These are phyloP conservation scores for Acacia confusa DNA, from an alignment of 306 rosid species.

Conservation along the genomic window DNA sequence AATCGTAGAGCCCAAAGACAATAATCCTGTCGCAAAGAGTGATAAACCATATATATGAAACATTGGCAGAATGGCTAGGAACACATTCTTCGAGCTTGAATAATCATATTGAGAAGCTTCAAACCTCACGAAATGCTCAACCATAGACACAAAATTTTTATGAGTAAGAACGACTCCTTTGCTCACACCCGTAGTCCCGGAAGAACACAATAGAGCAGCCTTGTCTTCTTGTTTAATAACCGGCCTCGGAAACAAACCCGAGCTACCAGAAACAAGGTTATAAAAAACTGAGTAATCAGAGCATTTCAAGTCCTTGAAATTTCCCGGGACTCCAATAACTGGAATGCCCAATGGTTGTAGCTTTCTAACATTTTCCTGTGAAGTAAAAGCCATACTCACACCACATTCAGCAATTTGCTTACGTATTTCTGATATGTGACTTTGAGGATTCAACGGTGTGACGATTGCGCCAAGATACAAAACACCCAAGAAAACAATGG, in stretches of 20 bases:
- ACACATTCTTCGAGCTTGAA: slow-evolving; percentile 52
- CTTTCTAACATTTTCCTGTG: slow-evolving; percentile 37
- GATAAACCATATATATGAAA: slow-evolving; percentile 78
- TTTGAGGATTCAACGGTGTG: slow-evolving; percentile 70
- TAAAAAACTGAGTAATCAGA: slow-evolving; percentile 39
- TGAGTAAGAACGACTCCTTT: slow-evolving; percentile 81
- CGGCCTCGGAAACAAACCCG: slow-evolving; percentile 46
- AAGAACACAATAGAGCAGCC: slow-evolving; percentile 78
- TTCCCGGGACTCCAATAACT: slow-evolving; percentile 59
- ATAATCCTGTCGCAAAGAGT: slow-evolving; percentile 54
- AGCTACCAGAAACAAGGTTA: slow-evolving; percentile 41
- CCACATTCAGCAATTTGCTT: slow-evolving; percentile 52
- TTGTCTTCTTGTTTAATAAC: slow-evolving; percentile 69
- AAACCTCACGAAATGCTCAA: slow-evolving; percentile 67
- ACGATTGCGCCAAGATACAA: slow-evolving; percentile 65
- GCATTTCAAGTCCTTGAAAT: slow-evolving; percentile 29
- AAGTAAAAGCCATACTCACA: slow-evolving; percentile 52
- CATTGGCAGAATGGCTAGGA: slow-evolving; percentile 75
- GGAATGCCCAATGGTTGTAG: slow-evolving; percentile 52
- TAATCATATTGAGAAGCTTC: slow-evolving; percentile 75
- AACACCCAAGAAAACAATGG: slow-evolving; percentile 57
- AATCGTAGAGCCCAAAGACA: slow-evolving; percentile 72
- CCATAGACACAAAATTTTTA: slow-evolving; percentile 56
- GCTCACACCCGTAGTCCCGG: slow-evolving; percentile 85
- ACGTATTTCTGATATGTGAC: slow-evolving; percentile 56